Percentiles rank a stretch among this genome's conserved stretches.
Evolutionary conservation across 495 filamentous ascomycete genomes (phyloP).

Genomic region (Penicillium cataractarum): DNA sequence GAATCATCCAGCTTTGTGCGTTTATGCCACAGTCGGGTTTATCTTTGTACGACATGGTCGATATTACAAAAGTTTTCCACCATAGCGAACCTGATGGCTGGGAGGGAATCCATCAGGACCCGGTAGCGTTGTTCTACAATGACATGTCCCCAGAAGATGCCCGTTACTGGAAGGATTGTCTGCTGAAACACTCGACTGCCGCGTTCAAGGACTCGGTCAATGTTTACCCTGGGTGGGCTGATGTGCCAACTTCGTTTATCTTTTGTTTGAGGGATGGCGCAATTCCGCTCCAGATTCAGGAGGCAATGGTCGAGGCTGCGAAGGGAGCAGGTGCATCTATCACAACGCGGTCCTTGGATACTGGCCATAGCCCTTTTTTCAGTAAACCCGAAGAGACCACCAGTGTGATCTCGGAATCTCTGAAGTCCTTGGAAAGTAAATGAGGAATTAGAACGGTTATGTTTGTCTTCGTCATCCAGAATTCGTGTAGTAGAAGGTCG

Average conservation of each 20-base stretch:
- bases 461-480: neutral
- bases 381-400: constrained; percentile 6
- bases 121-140: constrained; percentile 12
- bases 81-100: constrained; percentile 11
- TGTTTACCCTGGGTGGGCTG: constrained; percentile 15
- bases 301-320: constrained; percentile 12
- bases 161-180: neutral
- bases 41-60: constrained; percentile 9
- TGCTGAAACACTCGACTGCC: constrained; percentile 11
- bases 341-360: constrained; percentile 6
- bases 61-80: neutral
- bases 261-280: constrained; percentile 6
- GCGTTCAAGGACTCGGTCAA: constrained; percentile 1
- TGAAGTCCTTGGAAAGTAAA: neutral
- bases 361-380: constrained; percentile 12
- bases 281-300: constrained; percentile 8
- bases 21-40: neutral
- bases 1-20: neutral
- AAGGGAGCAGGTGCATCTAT: constrained; percentile 8
- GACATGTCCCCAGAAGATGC: constrained; percentile 10
- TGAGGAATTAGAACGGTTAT: neutral
- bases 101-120: constrained; percentile 9
- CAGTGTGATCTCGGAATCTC: constrained; percentile 3
- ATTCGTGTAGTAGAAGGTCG: neutral
- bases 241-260: constrained; percentile 13